phyloP scores from a whole-genome alignment of 2,329 filamentous ascomycete genomes.

The Cytospora mali region DNA sequence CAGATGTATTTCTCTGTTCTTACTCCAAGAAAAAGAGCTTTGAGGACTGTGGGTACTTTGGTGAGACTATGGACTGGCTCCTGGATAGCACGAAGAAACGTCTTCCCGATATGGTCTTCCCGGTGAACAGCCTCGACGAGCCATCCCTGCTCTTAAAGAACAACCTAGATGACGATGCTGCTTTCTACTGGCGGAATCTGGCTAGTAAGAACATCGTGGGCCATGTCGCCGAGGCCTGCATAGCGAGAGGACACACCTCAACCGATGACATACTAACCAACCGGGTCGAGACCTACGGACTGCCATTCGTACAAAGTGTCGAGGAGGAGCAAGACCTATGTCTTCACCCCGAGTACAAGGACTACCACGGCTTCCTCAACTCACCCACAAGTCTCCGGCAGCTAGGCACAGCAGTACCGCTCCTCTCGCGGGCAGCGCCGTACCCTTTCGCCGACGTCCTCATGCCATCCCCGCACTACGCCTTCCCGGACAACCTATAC shows the following conservation, averaged over 20 bases:
- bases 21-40: conserved; percentile 39
- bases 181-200: conserved; percentile 8
- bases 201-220: conserved; percentile 36
- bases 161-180: conserved; percentile 26
- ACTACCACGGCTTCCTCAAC: conserved; percentile 49
- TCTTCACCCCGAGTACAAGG: conserved; percentile 45
- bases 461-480: conserved; percentile 24
- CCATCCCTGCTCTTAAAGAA: conserved; percentile 44
- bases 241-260: conserved; percentile 9
- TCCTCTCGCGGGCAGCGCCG: conserved; percentile 18
- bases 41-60: conserved; percentile 39
- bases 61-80: conserved; percentile 38
- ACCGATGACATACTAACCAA: background rate
- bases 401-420: conserved; percentile 3
- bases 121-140: conserved; percentile 53
- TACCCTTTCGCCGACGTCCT: conserved; percentile 24
- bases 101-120: conserved; percentile 44
- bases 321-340: conserved; percentile 44
- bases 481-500: conserved; percentile 20
- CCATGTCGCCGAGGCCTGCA: background rate
- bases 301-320: conserved; percentile 43
- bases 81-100: conserved; percentile 32
- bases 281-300: conserved; percentile 31
- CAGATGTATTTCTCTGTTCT: conserved; percentile 44
- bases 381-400: conserved; percentile 45